phyloP scores from a whole-genome alignment of 176 grass and related monocot genomes.

The Melocanna baccifera region DNA sequence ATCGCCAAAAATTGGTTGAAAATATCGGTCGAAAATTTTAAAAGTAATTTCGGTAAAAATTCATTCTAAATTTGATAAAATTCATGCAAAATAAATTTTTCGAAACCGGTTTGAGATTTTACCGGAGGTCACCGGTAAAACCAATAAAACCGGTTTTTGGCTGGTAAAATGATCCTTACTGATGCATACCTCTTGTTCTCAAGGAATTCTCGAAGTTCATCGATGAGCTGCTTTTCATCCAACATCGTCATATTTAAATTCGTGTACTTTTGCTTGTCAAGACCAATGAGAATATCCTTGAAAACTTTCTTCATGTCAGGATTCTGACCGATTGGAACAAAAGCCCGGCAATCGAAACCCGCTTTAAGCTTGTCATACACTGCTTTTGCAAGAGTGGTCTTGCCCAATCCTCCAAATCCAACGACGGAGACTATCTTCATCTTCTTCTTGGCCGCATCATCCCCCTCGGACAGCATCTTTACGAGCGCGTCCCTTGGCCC shows the following conservation, averaged over 20 bases:
- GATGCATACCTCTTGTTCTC: neutral
- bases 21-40: too few species aligned
- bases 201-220: neutral
- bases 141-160: too few species aligned
- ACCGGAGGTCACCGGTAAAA: too few species aligned
- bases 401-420: neutral
- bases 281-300: neutral
- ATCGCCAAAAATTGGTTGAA: too few species aligned
- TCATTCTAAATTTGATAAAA: too few species aligned
- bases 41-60: too few species aligned
- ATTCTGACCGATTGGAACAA: neutral
- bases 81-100: too few species aligned
- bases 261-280: neutral
- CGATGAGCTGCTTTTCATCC: neutral
- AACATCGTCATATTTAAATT: neutral
- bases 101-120: too few species aligned
- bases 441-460: neutral
- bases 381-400: neutral
- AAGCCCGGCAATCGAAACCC: neutral
- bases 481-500: neutral
- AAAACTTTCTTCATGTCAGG: neutral
- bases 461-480: neutral
- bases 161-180: too few species aligned
- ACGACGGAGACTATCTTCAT: neutral
- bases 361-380: neutral